A percentile compares a stretch with the other conserved stretches of the same genome.
These are phyloP conservation scores for Hanseniaspora sp. DNA, from an alignment of 1,139 yeast species.

Conservation along the genomic window DNA sequence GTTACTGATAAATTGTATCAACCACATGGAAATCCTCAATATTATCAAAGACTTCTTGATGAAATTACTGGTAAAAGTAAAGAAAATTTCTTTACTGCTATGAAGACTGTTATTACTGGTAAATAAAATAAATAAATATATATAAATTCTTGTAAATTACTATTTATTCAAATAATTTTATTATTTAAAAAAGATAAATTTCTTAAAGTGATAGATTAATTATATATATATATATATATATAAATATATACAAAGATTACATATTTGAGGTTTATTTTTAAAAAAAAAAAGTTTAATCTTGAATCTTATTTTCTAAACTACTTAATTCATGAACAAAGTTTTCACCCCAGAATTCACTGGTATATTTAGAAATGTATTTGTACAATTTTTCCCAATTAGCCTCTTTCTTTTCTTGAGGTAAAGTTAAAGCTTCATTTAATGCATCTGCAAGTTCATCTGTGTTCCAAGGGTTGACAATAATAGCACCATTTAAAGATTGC, in stretches of 20 bases:
- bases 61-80: constrained; percentile 66
- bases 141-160: not conserved
- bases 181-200: no score
- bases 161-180: not conserved
- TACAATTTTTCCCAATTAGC: constrained; percentile 74
- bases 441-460: constrained; percentile 86
- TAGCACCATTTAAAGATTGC: constrained; percentile 84
- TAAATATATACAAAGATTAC: no score
- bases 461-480: constrained; percentile 96
- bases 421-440: constrained; percentile 72
- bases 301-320: constrained; percentile 29
- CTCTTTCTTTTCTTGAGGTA: constrained; percentile 67
- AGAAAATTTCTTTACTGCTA: constrained; percentile 53
- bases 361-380: constrained; percentile 79
- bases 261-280: no score
- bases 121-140: constrained; percentile 31
- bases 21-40: constrained; percentile 77
- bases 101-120: constrained; percentile 61
- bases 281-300: constrained; percentile 13
- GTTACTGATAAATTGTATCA: constrained; percentile 53
- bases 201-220: not conserved
- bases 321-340: constrained; percentile 79
- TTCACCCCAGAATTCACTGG: constrained; percentile 96
- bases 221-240: no score
- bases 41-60: constrained; percentile 56